Evolutionary conservation across 2,329 filamentous ascomycete genomes (phyloP).

Genomic region (Penicillium brevicompactum): DNA sequence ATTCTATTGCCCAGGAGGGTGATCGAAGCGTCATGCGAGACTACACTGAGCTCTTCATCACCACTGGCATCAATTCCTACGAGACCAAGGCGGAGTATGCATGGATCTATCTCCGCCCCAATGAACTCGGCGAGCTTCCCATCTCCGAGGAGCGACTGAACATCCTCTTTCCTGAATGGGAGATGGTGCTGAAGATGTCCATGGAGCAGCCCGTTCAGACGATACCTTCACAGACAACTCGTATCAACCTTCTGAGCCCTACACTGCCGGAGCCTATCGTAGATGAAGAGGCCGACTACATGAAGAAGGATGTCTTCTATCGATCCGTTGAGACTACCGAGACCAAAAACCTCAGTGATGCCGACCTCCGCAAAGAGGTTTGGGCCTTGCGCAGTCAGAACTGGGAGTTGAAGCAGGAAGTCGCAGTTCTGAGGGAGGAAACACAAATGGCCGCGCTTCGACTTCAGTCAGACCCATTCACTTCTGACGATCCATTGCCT

Average conservation of each 20-base stretch:
- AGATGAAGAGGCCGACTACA: neutral
- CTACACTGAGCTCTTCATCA: neutral
- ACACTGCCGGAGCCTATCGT: neutral
- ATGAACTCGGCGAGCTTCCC: neutral
- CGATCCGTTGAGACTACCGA: neutral
- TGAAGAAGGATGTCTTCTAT: neutral
- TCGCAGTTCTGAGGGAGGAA: neutral
- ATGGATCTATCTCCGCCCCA: neutral
- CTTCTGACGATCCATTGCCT: neutral
- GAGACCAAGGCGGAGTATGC: neutral
- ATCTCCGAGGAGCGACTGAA: neutral
- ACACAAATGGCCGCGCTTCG: neutral
- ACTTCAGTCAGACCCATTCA: neutral
- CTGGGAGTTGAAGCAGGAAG: neutral
- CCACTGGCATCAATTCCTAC: neutral
- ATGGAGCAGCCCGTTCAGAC: neutral
- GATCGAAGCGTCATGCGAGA: neutral
- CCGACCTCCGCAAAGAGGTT: neutral
- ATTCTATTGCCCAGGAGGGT: neutral
- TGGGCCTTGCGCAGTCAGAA: neutral
- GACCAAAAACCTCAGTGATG: neutral
- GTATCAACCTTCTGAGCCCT: neutral
- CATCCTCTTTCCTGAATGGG: neutral
- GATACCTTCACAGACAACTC: neutral
- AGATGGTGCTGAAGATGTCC: neutral